Base-by-base conservation (phyloP, 2,329 filamentous ascomycete species). In the Aurifilum marmelostoma region DNA sequence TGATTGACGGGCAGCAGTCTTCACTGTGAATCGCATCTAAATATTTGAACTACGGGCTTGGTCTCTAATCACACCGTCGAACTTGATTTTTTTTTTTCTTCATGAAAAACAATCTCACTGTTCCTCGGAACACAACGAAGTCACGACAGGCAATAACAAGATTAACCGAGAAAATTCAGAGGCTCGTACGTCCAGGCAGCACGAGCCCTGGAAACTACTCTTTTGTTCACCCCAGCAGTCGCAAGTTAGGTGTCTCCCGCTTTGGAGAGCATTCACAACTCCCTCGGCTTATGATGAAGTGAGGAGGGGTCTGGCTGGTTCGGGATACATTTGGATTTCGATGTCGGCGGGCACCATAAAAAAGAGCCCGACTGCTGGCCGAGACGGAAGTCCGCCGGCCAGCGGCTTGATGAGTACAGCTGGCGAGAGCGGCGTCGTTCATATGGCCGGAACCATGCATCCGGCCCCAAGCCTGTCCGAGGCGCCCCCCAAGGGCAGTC, bases 381-480 rank as follows among this genome's bases (percentile, higher is more conserved):
- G 18, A 60, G 58, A 32, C 7, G 58, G 18, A 34, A 60, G 58
- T 39, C 32, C 58, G 29, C 34, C 58, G 34, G n/a, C 58, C n/a
- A n/a, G n/a, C n/a, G 29, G 58, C 32, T n/a, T 60, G 39, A 29
- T 12, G 14, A 62, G 37, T 14, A 56, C 24, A 18, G 24, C n/a
- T 37, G 63, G 37, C 32, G 52, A 59, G 12, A 34, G 24, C 37
- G 50, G 24, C 54, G 39, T 41, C n/a, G n/a, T 32, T 27, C 34
- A 8, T 7, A 54, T 37, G 14, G 52, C 4, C 9, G 56, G 43
- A 72, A 78, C 71, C 58, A 79, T 79, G 77, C 76, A 77, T 74
- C 75, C 75, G 58, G 75, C 75, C 62, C 73, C 76, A 32, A 77
- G 73, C 68, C 69, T 78, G 72, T 67, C 73, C 62, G 77, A 79